These are phyloP conservation scores for Psidium guajava DNA, from an alignment of 345 rosid genomes.

Conservation along the genomic window DNA sequence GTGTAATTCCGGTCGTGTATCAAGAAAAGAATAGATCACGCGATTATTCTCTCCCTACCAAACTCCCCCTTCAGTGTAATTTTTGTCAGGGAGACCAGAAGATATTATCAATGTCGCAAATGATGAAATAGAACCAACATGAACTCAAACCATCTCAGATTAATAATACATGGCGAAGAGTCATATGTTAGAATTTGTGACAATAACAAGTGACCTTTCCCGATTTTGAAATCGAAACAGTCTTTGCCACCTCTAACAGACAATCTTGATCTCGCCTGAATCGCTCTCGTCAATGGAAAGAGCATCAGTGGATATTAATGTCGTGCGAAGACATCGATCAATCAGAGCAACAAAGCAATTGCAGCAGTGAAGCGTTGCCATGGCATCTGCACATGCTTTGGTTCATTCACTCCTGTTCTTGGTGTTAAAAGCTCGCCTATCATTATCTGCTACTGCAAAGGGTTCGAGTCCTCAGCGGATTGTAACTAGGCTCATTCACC, in stretches of 20 bases:
- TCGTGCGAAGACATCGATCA: not conserved
- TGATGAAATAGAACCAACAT: not conserved
- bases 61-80: not conserved
- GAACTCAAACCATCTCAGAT: not conserved
- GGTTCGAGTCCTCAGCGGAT: not conserved
- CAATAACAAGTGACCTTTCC: not conserved
- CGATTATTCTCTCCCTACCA: not conserved
- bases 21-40: not conserved
- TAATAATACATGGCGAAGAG: not conserved
- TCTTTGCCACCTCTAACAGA: not conserved
- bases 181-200: not conserved
- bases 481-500: constrained; percentile 10
- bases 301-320: not conserved
- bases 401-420: not conserved
- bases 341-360: not conserved
- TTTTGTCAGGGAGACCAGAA: not conserved
- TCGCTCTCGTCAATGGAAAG: not conserved
- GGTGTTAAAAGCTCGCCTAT: not conserved
- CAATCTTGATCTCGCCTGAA: not conserved
- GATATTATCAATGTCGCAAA: not conserved
- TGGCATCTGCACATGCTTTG: not conserved
- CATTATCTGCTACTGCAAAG: not conserved
- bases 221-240: not conserved
- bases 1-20: not conserved
- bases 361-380: not conserved